A percentile compares a stretch with the other conserved stretches of the same genome.
Evolutionary conservation across 1,284 basidiomycete species (phyloP).

Genomic region (Ganoderma leucocontextum): DNA sequence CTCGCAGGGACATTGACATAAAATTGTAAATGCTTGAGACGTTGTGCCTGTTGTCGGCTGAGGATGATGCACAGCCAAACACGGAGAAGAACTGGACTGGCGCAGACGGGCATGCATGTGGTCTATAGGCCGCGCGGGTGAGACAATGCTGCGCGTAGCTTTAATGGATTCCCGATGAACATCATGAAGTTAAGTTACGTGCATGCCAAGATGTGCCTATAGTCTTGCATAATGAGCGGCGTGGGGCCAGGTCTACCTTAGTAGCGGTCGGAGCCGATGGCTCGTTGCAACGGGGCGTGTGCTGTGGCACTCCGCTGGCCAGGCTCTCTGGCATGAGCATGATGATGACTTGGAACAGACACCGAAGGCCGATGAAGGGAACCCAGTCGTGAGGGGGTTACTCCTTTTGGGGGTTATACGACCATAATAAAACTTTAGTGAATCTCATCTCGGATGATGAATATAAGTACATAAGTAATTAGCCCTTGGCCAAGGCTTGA

Average conservation of each 20-base stretch:
- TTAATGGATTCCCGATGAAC: background rate
- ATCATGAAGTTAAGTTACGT: background rate
- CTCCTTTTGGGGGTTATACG: background rate
- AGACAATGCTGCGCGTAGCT: background rate
- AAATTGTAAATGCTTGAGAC: background rate
- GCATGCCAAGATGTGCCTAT: background rate
- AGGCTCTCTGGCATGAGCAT: background rate
- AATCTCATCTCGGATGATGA: background rate
- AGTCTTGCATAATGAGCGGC: background rate
- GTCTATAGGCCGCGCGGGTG: background rate
- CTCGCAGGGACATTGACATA: background rate
- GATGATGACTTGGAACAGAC: background rate
- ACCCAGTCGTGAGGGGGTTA: background rate
- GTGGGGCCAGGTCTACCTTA: background rate
- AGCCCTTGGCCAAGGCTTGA: too few species aligned
- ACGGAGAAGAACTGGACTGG: background rate
- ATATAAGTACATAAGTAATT: background rate
- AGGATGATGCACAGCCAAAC: background rate
- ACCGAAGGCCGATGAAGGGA: background rate
- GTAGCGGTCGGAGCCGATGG: background rate
- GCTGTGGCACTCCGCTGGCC: background rate
- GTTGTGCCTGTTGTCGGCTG: background rate
- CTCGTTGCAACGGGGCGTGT: constrained; percentile 1
- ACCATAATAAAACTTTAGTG: background rate
- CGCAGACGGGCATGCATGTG: background rate